These are phyloP conservation scores for Phylloporus sp. DNA, from an alignment of 768 basidiomycete species.

Conservation along the genomic window DNA sequence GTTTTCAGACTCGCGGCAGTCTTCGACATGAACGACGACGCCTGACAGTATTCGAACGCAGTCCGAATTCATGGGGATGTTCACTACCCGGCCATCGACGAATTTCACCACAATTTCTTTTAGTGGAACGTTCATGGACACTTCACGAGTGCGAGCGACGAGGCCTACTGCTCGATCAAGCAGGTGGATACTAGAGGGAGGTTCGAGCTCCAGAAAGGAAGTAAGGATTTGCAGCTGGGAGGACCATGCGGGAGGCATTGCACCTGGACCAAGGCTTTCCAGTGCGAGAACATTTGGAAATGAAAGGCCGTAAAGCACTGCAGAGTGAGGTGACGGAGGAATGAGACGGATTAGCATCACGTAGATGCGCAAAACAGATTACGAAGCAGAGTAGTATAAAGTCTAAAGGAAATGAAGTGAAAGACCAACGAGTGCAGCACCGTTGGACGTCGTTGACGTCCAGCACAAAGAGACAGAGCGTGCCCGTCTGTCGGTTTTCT, in stretches of 20 bases:
- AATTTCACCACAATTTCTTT: conserved; percentile 50
- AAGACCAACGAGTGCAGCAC: conserved; percentile 5
- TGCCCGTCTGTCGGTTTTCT: conserved; percentile 27
- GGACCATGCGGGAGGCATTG: conserved; percentile 51
- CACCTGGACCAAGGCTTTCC: conserved; percentile 28
- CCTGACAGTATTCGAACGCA: conserved; percentile 45
- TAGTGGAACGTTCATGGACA: conserved; percentile 56
- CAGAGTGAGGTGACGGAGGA: conserved; percentile 42
- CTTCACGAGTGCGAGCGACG: conserved; percentile 50
- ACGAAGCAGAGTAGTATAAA: conserved; percentile 22
- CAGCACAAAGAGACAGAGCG: conserved; percentile 20
- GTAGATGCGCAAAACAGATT: conserved; percentile 16
- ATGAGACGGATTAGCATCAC: conserved; percentile 59
- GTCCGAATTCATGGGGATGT: conserved; percentile 43
- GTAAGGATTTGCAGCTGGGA: conserved; percentile 48
- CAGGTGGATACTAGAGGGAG: conserved; percentile 50
- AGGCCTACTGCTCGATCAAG: conserved; percentile 60
- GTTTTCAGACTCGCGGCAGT: conserved; percentile 38
- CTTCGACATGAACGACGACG: conserved; percentile 52
- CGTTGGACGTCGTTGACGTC: conserved; percentile 28
- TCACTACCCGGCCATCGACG: conserved; percentile 50
- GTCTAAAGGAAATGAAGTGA: conserved; percentile 14
- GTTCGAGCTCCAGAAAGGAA: conserved; percentile 48
- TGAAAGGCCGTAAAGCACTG: conserved; percentile 55
- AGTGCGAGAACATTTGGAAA: conserved; percentile 43